phyloP scores from a whole-genome alignment of 1,284 basidiomycete species.

The Naganishia cerealis region DNA sequence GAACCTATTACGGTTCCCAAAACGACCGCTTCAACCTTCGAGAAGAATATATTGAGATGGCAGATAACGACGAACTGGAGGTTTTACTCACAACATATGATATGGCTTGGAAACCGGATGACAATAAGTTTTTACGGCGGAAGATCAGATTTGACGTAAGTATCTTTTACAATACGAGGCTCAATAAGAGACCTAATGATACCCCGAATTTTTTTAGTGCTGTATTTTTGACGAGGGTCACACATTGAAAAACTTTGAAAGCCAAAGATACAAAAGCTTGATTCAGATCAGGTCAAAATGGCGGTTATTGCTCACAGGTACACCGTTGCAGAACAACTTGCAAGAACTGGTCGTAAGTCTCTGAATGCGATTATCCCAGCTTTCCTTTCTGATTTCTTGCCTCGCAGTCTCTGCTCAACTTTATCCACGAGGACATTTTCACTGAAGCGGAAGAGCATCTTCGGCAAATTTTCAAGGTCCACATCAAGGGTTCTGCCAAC shows the following conservation, averaged over 20 bases:
- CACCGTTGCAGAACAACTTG: conserved; percentile 75
- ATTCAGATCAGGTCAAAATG: conserved; percentile 82
- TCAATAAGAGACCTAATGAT: background rate
- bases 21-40: conserved; percentile 78
- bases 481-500: conserved; percentile 65
- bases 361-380: background rate
- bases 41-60: conserved; percentile 61
- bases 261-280: conserved; percentile 87
- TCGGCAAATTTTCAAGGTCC: conserved; percentile 94
- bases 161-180: conserved; percentile 41
- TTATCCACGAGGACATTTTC: conserved; percentile 92
- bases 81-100: conserved; percentile 97
- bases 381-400: background rate
- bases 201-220: conserved; percentile 6
- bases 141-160: conserved; percentile 82
- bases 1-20: conserved; percentile 91
- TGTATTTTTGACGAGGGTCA: conserved; percentile 95
- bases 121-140: conserved; percentile 83
- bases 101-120: conserved; percentile 79
- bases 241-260: conserved; percentile 93
- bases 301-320: conserved; percentile 91
- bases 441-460: conserved; percentile 71
- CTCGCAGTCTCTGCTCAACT: conserved; percentile 90
- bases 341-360: conserved; percentile 85
- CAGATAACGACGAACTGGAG: conserved; percentile 74